Base-by-base conservation (phyloP, 192 early-diverging fungal genomes). In the Rhizoclosmatium globosum region DNA sequence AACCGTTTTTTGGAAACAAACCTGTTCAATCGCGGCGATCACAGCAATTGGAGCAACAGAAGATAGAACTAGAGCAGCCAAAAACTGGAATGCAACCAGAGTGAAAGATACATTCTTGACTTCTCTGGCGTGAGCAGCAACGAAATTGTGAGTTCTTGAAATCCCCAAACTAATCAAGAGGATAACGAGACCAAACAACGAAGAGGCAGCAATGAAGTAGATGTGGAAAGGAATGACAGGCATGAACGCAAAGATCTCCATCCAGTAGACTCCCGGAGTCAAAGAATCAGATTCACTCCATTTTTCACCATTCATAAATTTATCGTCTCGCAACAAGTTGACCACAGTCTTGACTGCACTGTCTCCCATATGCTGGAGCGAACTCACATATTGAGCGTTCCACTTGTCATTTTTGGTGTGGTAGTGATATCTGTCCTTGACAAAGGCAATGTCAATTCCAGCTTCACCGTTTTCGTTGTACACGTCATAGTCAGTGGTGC, bases 281-380 rank as follows among this genome's bases (percentile, higher is more conserved):
- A 15, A 15, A 2, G 23, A 1, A 21, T 41, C 11, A 2, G 11
- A 1, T 23, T 6, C 44, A 15, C 7, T 3, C 9, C 31, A 3
- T 2, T 13, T 15, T 13, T 42, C 42, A 21, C 42, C 38, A 41
- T 17, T 11, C 70, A 72, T 72, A 47, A 72, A 72, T 41, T 72
- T 44, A 23, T 72, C 70, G 43, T 72, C 38, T 3, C n/a, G 9
- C 9, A 44, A 2, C 23, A 72, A 57, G 19, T 39, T n/a, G 15
- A 72, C 31, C 15, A 59, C 60, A 3, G 74, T 64, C 41, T 64
- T 66, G 2, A 83, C 61, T 42, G 85, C 23, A 65, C 83, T 85
- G 46, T 85, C 82, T 11, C 78, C 84, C 81, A 87, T 69, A 19
- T 83, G 81, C 58, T 86, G 84, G 19, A 80, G 66, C 43, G 64